Conservation (phyloP, 306 rosid genomes). For the Fragaria nilgerrensis region DNA sequence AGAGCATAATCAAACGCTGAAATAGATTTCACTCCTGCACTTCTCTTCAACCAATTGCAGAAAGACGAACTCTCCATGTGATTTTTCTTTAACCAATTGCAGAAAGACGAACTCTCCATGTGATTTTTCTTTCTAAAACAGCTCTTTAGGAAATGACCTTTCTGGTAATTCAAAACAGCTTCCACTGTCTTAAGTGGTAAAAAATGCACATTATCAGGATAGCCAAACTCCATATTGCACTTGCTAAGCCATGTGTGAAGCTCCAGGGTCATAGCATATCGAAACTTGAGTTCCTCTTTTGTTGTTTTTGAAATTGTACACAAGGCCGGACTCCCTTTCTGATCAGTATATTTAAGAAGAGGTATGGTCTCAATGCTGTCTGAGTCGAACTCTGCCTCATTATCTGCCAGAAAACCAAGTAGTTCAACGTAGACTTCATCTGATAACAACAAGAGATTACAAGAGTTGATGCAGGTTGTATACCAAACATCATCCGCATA, state of each 20-base stretch:
- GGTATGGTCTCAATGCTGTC: not conserved
- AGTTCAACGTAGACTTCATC: slow-evolving; percentile 19
- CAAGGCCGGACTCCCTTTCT: slow-evolving; percentile 1
- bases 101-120: not conserved
- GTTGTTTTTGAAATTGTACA: not conserved
- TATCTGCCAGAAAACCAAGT: slow-evolving; percentile 10
- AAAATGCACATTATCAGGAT: not conserved
- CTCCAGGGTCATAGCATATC: slow-evolving; percentile 1
- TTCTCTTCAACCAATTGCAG: not conserved
- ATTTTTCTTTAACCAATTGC: not conserved
- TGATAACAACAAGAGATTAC: slow-evolving; percentile 12
- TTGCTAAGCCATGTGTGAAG: slow-evolving; percentile 20
- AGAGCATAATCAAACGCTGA: not conserved
- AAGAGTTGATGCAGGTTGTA: slow-evolving; percentile 5
- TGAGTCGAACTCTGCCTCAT: not conserved
- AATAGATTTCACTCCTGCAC: not conserved
- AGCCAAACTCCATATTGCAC: slow-evolving; percentile 25
- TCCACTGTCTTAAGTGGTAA: not conserved
- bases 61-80: not conserved
- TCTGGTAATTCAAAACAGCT: not conserved
- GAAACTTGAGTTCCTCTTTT: not conserved
- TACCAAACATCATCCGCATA: slow-evolving; percentile 4
- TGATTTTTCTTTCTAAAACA: not conserved
- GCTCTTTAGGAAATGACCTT: not conserved
- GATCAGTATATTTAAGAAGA: slow-evolving; percentile 15